Base-by-base conservation (phyloP, 2,329 filamentous ascomycete genomes). In the Arthrinium phaeospermum region DNA sequence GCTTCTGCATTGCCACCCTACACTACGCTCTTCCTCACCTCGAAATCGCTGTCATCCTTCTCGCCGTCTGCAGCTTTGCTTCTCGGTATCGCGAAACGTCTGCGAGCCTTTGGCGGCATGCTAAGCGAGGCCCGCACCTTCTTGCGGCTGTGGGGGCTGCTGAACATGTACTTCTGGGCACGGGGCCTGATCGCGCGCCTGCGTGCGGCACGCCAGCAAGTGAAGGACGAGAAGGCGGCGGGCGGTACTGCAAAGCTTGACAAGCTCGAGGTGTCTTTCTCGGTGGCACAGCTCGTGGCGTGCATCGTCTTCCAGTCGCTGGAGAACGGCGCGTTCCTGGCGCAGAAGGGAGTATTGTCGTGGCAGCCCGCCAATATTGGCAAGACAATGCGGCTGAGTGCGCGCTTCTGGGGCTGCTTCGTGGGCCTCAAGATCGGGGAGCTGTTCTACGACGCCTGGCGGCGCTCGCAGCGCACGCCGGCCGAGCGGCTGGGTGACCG, bases 311-410 rank as follows among this genome's bases (percentile, higher is more conserved):
- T 93, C 85, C 95, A 98, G 83, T 83, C 89, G 1, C 86, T 96
- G 53, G 96, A 99, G 85, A 98, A 98, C 83, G 87, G 89, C 51
- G 93, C 93, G 22, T 97, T 93, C 84, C 87, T 98, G 49, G 87
- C 91, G 3, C 86, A 86, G 73, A 95, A 95, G 81, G 91, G 92
- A 27, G 89, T 97, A 4, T 80, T 98, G 69, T 86, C 83, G 22
- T 87, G 89, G 83, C 82, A 83, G 7, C 85, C 87, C 19, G 86
- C 88, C 68, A 88, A 87, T 68, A 88, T 93, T 80, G 87, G 81
- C 41, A 86, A 84, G 75, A 91, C 92, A 79, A 92, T 89, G 82
- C 81, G 91, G 24, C 93, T 92, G 91, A 95, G 93, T 82, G 91
- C 90, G 72, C 88, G 94, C 64, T 93, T 93, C 74, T 98, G 96